These are phyloP conservation scores for Starmerella sp. DNA, from an alignment of 805 yeast genomes.

Conservation along the genomic window DNA sequence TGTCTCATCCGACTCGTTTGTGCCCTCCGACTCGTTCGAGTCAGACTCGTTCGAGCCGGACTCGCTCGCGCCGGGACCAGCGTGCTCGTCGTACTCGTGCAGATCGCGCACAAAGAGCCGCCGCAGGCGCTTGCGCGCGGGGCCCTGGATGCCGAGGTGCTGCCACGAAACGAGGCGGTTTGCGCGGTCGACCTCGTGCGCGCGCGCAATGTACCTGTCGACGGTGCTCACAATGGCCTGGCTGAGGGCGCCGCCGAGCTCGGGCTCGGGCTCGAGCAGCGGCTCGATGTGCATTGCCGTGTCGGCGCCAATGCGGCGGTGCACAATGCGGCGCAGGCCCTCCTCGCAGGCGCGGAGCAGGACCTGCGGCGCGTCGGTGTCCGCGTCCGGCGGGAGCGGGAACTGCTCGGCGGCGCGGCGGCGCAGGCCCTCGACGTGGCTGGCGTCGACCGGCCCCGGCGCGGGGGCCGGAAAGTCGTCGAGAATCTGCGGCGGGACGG, in stretches of 20 bases:
- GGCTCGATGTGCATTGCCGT: constrained; percentile 12
- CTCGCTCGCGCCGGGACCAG: neutral
- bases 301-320: constrained; percentile 19
- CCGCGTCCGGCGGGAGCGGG: neutral
- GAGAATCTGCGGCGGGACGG: constrained; percentile 18
- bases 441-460: constrained; percentile 6
- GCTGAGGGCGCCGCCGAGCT: constrained; percentile 3
- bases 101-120: constrained; percentile 13
- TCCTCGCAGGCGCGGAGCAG: constrained; percentile 23
- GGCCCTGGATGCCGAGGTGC: constrained; percentile 11
- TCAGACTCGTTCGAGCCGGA: neutral
- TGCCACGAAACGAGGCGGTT: constrained; percentile 6
- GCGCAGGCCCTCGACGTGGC: neutral
- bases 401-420: neutral
- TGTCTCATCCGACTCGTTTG: too few relatives aligned
- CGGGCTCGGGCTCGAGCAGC: constrained; percentile 19
- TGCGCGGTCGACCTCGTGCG: neutral
- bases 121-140: constrained; percentile 11
- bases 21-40: neutral
- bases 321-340: constrained; percentile 18
- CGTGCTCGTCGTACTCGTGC: neutral
- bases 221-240: constrained; percentile 6
- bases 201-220: constrained; percentile 4
- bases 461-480: constrained; percentile 9
- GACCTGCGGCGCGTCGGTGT: constrained; percentile 2